These are phyloP conservation scores for Leptographium galeiforme DNA, from an alignment of 2,329 filamentous ascomycete genomes.

Conservation along the genomic window DNA sequence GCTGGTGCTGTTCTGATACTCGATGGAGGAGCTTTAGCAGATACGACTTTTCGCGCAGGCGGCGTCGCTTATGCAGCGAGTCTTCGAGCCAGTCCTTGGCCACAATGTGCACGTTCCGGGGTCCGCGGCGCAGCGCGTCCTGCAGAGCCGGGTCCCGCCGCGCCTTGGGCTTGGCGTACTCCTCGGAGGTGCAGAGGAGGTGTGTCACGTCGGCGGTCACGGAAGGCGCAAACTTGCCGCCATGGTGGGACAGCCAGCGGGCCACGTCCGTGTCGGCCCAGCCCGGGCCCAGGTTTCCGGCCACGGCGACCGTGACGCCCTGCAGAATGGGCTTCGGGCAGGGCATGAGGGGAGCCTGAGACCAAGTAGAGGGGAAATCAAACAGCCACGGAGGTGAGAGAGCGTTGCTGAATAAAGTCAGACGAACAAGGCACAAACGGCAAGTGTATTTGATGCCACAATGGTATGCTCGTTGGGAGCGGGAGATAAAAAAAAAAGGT, in stretches of 20 bases:
- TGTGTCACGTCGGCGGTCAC: conserved; percentile 53
- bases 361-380: no score
- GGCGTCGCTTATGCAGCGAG: conserved; percentile 19
- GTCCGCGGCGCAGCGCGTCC: not conserved
- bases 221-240: conserved; percentile 40
- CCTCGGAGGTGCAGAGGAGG: conserved; percentile 50
- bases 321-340: conserved; percentile 9
- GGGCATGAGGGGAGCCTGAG: no score
- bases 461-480: not conserved
- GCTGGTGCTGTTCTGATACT: not conserved
- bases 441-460: no score
- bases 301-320: conserved; percentile 31
- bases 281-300: conserved; percentile 40
- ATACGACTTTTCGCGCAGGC: conserved; percentile 22
- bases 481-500: not conserved
- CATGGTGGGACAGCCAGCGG: conserved; percentile 51
- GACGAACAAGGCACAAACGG: no score
- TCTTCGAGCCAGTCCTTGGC: conserved; percentile 40
- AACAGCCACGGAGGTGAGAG: no score
- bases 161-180: conserved; percentile 28
- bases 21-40: conserved; percentile 22
- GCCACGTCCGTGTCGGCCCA: conserved; percentile 42
- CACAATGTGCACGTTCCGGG: conserved; percentile 22
- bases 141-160: not conserved
- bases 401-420: no score